Conservation (phyloP, 306 rosid genomes). For the Canavalia gladiata region DNA sequence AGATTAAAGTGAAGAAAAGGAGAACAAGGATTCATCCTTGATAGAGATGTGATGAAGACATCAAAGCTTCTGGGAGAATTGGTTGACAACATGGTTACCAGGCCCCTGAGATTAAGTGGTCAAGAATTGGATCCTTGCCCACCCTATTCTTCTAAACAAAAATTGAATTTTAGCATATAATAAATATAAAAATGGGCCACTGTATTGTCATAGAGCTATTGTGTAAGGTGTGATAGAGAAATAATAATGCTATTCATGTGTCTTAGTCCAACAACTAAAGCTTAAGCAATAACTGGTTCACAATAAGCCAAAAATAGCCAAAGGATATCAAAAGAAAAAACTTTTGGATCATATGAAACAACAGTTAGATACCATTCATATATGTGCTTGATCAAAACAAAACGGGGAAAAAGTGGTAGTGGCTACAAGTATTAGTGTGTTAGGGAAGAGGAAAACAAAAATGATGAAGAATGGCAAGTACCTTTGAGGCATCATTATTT, state of each 20-base stretch:
- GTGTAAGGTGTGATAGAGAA: not conserved
- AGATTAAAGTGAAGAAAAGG: not conserved
- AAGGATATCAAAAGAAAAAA: constrained; percentile 14
- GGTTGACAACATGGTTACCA: not conserved
- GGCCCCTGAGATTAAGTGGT: constrained; percentile 1
- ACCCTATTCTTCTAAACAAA: constrained; percentile 1
- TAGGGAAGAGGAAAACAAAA: constrained; percentile 5
- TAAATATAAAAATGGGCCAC: not conserved
- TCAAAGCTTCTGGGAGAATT: not conserved
- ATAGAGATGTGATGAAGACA: constrained; percentile 2
- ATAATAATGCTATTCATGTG: not conserved
- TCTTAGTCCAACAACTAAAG: not conserved
- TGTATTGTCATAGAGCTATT: not conserved
- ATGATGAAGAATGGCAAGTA: constrained; percentile 42
- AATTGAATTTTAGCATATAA: not conserved
- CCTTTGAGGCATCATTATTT: constrained; percentile 87
- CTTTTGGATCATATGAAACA: constrained; percentile 15
- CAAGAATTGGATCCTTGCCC: not conserved
- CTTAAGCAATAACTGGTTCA: not conserved
- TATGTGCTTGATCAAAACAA: constrained; percentile 13
- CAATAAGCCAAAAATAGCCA: constrained; percentile 34
- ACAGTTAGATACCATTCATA: constrained; percentile 17
- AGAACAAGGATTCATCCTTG: not conserved
- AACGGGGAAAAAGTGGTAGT: not conserved
- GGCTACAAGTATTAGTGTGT: not conserved